Conservation (phyloP, 2,329 filamentous ascomycete species). For the Talaromyces rugulosus region DNA sequence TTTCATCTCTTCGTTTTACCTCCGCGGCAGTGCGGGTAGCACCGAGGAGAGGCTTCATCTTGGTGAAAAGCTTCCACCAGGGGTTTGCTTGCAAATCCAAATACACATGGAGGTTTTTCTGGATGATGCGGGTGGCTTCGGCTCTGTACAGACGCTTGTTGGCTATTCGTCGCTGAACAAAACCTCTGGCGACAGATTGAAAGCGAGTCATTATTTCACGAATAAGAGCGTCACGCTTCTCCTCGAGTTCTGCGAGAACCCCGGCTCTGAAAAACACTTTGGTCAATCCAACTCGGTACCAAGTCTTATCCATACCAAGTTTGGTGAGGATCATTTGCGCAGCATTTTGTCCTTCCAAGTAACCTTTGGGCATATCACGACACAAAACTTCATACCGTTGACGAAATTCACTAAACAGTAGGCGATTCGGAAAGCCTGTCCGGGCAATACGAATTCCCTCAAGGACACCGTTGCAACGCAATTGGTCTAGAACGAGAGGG, state of each 20-base stretch:
- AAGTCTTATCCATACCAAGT: conserved; percentile 74
- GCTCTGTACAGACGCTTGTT: conserved; percentile 92
- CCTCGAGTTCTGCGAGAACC: conserved; percentile 93
- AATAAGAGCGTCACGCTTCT: conserved; percentile 88
- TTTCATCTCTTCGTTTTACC: conserved; percentile 90
- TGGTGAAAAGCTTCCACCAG: conserved; percentile 94
- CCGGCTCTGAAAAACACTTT: conserved; percentile 98
- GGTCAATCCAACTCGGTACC: conserved; percentile 90
- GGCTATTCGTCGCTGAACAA: conserved; percentile 78
- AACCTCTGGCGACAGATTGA: conserved; percentile 87
- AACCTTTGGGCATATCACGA: conserved; percentile 79
- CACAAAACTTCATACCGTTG: conserved; percentile 95
- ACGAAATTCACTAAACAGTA: conserved; percentile 89
- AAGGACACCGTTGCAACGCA: conserved; percentile 98
- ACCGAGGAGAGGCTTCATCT: conserved; percentile 92
- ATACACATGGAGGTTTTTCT: conserved; percentile 90
- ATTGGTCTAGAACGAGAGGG: conserved; percentile 88
- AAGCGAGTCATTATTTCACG: conserved; percentile 91
- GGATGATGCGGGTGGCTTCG: conserved; percentile 91
- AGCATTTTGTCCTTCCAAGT: conserved; percentile 82
- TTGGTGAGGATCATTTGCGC: conserved; percentile 85
- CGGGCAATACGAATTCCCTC: conserved; percentile 96
- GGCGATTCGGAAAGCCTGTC: conserved; percentile 91
- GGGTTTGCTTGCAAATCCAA: conserved; percentile 84
- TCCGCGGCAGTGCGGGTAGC: conserved; percentile 88